Conservation (phyloP, 768 basidiomycete genomes). For the Boletus bicolor region DNA sequence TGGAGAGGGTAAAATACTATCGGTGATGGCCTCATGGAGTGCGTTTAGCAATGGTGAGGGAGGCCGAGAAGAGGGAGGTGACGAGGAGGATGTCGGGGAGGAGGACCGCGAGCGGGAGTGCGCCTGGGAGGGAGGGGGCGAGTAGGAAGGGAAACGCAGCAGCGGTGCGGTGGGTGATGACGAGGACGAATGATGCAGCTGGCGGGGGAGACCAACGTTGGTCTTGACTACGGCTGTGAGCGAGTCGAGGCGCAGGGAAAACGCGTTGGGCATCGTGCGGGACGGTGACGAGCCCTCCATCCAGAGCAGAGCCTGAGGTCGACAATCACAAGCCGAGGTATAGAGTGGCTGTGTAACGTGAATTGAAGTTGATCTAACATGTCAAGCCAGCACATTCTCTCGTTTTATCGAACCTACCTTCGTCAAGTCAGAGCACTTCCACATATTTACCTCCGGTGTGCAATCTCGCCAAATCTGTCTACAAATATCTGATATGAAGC, state of each 20-base stretch:
- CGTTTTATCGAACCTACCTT: conserved; percentile 40
- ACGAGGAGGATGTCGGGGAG: background rate
- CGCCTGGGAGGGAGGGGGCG: background rate
- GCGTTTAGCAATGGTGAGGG: conserved; percentile 40
- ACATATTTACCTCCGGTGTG: conserved; percentile 45
- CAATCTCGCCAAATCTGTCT: background rate
- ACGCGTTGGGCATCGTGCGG: conserved; percentile 6
- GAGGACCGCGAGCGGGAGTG: background rate
- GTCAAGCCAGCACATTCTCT: conserved; percentile 13
- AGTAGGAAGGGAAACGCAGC: conserved; percentile 15
- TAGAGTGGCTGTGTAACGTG: conserved; percentile 15
- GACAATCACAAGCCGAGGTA: conserved; percentile 2
- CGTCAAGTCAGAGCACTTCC: conserved; percentile 44
- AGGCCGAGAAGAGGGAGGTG: conserved; percentile 21
- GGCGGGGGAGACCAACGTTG: conserved; percentile 13
- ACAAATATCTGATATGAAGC: conserved; percentile 3
- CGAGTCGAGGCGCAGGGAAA: conserved; percentile 2
- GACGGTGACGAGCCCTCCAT: conserved; percentile 16
- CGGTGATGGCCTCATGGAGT: conserved; percentile 45
- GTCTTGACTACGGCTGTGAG: background rate
- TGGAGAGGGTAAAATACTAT: conserved; percentile 37
- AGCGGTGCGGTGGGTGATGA: conserved; percentile 12
- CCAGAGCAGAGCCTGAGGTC: background rate
- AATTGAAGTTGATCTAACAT: background rate
- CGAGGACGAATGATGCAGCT: conserved; percentile 7